A percentile compares a stretch with the other conserved stretches of the same genome.
These are phyloP conservation scores for Helotiales sp. DNA, from an alignment of 2,329 filamentous ascomycete species.

Conservation along the genomic window DNA sequence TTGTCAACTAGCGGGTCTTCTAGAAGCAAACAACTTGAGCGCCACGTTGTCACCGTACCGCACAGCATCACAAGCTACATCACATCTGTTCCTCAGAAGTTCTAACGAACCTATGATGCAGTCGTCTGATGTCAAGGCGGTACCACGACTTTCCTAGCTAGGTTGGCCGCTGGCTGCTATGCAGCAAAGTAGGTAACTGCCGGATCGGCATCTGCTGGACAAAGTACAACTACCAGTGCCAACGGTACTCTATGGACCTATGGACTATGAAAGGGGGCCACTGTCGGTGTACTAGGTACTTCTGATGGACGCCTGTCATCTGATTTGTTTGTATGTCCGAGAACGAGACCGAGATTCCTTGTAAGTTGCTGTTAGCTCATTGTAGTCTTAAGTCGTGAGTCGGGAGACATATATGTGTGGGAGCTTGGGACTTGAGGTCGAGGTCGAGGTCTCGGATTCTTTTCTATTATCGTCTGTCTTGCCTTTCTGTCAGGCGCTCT, in stretches of 20 bases:
- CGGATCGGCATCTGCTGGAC: background rate
- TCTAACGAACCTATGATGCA: constrained; percentile 3
- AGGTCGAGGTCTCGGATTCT: constrained; percentile 16
- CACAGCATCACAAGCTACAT: constrained; percentile 15
- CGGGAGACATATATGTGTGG: constrained; percentile 16
- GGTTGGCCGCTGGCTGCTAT: no score
- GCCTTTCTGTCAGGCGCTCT: constrained; percentile 12
- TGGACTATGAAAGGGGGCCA: background rate
- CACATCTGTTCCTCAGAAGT: background rate
- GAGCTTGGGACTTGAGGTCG: constrained; percentile 7
- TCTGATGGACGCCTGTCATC: background rate
- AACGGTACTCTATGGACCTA: no score
- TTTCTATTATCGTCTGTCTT: constrained; percentile 9
- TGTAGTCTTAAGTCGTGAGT: constrained; percentile 12
- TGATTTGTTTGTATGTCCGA: constrained; percentile 4
- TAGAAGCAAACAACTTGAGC: constrained; percentile 2
- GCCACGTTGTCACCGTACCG: constrained; percentile 2
- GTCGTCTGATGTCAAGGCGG: constrained; percentile 21
- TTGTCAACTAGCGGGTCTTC: background rate
- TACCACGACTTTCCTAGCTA: background rate
- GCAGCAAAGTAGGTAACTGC: no score
- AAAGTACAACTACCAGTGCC: background rate
- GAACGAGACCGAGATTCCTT: no score
- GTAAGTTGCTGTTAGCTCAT: constrained; percentile 12
- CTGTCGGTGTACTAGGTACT: background rate